Percentiles rank a stretch among this genome's conserved stretches.
Conservation (phyloP, 192 early-diverging fungal genomes). For the Dissophora ornata region DNA sequence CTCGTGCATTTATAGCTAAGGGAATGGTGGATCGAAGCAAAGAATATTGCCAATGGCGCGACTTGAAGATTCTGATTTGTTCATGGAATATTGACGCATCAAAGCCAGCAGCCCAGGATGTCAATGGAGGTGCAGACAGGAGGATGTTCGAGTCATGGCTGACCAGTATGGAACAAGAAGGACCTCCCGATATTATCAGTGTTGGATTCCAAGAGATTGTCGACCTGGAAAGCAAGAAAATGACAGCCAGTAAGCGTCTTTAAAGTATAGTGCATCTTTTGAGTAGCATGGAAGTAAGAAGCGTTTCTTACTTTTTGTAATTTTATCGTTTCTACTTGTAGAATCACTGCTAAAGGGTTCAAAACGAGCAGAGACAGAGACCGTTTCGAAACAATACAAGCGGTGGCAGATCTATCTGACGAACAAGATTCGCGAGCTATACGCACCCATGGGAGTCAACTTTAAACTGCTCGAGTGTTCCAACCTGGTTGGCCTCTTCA, state of each 20-base stretch:
- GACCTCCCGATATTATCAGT: conserved; percentile 80
- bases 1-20: conserved; percentile 50
- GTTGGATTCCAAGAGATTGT: conserved; percentile 91
- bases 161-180: conserved; percentile 55
- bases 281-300: no score
- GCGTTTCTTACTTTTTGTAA: conserved; percentile 45
- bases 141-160: conserved; percentile 62
- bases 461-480: conserved; percentile 76
- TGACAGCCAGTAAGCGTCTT: conserved; percentile 73
- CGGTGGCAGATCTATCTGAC: conserved; percentile 86
- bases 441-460: conserved; percentile 56
- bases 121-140: conserved; percentile 58
- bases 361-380: conserved; percentile 67
- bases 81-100: conserved; percentile 95
- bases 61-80: conserved; percentile 80
- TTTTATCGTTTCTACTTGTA: conserved; percentile 19
- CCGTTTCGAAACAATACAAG: conserved; percentile 76
- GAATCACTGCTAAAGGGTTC: conserved; percentile 67
- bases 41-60: conserved; percentile 72
- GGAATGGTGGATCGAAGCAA: conserved; percentile 70
- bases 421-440: conserved; percentile 64
- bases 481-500: conserved; percentile 92
- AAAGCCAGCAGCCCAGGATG: conserved; percentile 85
- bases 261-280: background rate
- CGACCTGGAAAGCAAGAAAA: conserved; percentile 84